A percentile compares a stretch with the other conserved stretches of the same genome.
These are phyloP conservation scores for Gaultheria prostrata DNA, from an alignment of 148 eudicot species.

Conservation along the genomic window DNA sequence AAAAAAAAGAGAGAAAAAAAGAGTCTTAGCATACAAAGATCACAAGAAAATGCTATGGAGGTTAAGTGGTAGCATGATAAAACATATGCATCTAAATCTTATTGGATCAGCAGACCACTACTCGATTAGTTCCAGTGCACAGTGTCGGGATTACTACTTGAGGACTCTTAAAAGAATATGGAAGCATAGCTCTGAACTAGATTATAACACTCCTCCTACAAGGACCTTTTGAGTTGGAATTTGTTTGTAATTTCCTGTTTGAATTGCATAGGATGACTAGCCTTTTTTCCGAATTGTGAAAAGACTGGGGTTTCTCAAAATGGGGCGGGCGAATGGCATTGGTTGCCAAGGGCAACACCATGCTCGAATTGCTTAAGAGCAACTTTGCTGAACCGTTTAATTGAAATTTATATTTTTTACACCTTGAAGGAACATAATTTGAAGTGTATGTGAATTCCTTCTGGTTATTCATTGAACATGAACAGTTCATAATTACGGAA, in stretches of 20 bases:
- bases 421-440: neutral
- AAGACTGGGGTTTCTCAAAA: neutral
- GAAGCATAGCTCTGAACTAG: neutral
- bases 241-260: neutral
- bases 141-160: neutral
- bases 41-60: neutral
- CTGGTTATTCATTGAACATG: neutral
- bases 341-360: neutral
- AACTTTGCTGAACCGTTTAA: neutral
- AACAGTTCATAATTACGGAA: neutral
- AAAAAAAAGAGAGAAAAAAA: neutral
- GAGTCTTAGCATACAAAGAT: neutral
- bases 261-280: neutral
- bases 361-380: neutral
- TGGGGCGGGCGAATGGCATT: neutral
- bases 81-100: neutral
- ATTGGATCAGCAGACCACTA: neutral
- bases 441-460: neutral
- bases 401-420: neutral
- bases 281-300: neutral
- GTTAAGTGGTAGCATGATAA: neutral
- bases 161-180: neutral
- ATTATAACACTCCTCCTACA: neutral
- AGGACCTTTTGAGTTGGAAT: neutral
- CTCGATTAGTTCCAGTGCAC: neutral